Base-by-base conservation (phyloP, 805 yeast genomes). In the Yamadazyma olivae region DNA sequence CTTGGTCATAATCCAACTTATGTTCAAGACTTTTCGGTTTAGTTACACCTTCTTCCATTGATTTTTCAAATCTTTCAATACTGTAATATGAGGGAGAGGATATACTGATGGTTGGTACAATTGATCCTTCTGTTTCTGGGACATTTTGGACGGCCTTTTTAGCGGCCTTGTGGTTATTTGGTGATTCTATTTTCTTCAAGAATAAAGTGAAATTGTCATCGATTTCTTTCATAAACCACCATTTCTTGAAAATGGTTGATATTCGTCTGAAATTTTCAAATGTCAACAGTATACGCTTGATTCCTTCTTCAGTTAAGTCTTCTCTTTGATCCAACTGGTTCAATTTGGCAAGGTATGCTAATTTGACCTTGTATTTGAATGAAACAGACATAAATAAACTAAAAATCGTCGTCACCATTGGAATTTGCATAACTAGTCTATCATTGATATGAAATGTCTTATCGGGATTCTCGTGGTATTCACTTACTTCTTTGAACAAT, bases 151-250 rank as follows among this genome's bases (percentile, higher is more conserved):
- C n/a, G n/a, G n/a, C n/a, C n/a, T n/a, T n/a, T n/a, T n/a, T n/a
- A n/a, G n/a, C n/a, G n/a, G n/a, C n/a, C n/a, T n/a, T n/a, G n/a
- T n/a, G n/a, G n/a, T n/a, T n/a, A n/a, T n/a, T n/a, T n/a, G n/a
- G n/a, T n/a, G n/a, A n/a, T n/a, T n/a, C n/a, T 4, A 44, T 13
- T 27, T 31, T 31, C 17, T 17, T 31, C 7, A 36, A 17, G 16
- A 30, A 32, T n/a, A 29, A 20, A 13, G 20, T 22, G 14, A 35
- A 17, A 19, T 35, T 30, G 16, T n/a, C 29, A n/a, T 22, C 27
- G 8, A 38, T 39, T 18, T 42, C 44, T 10, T 25, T 27, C 3
- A 40, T 33, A 25, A 45, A 45, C 44, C 43, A 43, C 51, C 51
- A 47, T 22, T 32, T 41, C 3, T 21, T 12, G 25, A 35, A 36